Conservation (phyloP, 1,139 yeast species). For the Waltiozyma sp. region DNA sequence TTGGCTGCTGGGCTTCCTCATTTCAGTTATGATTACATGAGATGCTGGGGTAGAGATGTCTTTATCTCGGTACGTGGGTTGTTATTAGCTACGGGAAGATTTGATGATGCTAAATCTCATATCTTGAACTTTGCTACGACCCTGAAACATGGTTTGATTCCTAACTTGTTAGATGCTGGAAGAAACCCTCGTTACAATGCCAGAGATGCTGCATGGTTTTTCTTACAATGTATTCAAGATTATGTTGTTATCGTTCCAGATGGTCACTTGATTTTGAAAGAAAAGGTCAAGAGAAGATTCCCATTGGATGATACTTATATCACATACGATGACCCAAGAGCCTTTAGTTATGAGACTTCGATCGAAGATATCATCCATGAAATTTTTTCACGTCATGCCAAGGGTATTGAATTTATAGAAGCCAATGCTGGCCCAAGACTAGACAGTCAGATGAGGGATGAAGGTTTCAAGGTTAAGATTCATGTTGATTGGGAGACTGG, state of each 20-base stretch:
- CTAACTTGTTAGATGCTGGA: slow-evolving; percentile 86
- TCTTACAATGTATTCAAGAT: slow-evolving; percentile 77
- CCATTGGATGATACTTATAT: slow-evolving; percentile 82
- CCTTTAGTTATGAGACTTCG: slow-evolving; percentile 61
- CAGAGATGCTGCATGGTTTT: slow-evolving; percentile 96
- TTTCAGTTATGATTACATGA: slow-evolving; percentile 80
- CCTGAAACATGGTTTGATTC: slow-evolving; percentile 88
- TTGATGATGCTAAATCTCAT: slow-evolving; percentile 69
- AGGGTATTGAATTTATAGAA: slow-evolving; percentile 79
- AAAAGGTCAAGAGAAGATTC: slow-evolving; percentile 69
- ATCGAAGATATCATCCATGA: slow-evolving; percentile 75
- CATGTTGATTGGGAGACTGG: slow-evolving; percentile 86
- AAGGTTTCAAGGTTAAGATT: slow-evolving; percentile 80
- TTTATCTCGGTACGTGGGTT: slow-evolving; percentile 81
- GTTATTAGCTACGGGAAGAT: slow-evolving; percentile 65
- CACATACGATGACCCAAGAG: slow-evolving; percentile 55
- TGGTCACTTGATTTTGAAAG: slow-evolving; percentile 58
- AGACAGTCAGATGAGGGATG: slow-evolving; percentile 86
- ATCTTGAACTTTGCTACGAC: slow-evolving; percentile 85
- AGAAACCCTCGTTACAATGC: slow-evolving; percentile 92
- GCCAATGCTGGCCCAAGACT: slow-evolving; percentile 88
- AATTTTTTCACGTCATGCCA: slow-evolving; percentile 75
- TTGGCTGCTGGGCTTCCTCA: slow-evolving; percentile 97
- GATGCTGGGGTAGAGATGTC: slow-evolving; percentile 98
- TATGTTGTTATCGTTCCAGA: slow-evolving; percentile 59